phyloP scores from a whole-genome alignment of 805 yeast genomes.

The Kodamaea kakaduensis region DNA sequence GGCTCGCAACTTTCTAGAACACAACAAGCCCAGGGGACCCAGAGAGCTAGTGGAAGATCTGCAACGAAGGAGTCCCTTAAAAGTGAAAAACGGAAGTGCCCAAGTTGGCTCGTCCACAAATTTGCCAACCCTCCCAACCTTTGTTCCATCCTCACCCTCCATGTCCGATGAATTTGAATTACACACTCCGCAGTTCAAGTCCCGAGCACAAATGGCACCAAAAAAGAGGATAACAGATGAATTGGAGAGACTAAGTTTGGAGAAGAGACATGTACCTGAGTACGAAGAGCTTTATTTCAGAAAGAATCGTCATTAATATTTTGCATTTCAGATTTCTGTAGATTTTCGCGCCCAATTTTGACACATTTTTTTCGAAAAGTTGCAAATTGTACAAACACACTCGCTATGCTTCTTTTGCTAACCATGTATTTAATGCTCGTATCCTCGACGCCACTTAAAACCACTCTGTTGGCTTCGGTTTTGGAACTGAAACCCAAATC shows the following conservation, averaged over 20 bases:
- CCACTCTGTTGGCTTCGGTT: too few species aligned
- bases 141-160: slow-evolving; percentile 4
- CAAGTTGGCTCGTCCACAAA: not conserved
- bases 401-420: too few species aligned
- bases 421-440: too few species aligned
- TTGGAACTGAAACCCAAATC: too few species aligned
- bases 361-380: too few species aligned
- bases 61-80: slow-evolving; percentile 32
- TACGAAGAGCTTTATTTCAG: slow-evolving; percentile 37
- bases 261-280: slow-evolving; percentile 37
- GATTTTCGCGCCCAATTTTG: too few species aligned
- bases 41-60: slow-evolving; percentile 31
- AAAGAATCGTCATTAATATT: slow-evolving; percentile 15
- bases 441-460: too few species aligned
- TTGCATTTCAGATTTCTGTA: too few species aligned
- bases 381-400: not conserved
- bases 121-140: not conserved
- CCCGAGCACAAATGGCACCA: slow-evolving; percentile 5
- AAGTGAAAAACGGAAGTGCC: slow-evolving; percentile 15
- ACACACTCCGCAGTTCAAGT: slow-evolving; percentile 10
- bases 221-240: slow-evolving; percentile 41
- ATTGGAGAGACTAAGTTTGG: slow-evolving; percentile 34
- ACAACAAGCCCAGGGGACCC: slow-evolving; percentile 38
- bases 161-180: slow-evolving; percentile 19
- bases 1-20: slow-evolving; percentile 13